Evolutionary conservation across 352 stramenopile genomes (phyloP), one percentile per base, ranked within the genome.

Genomic region (Phytophthora lateralis): DNA sequence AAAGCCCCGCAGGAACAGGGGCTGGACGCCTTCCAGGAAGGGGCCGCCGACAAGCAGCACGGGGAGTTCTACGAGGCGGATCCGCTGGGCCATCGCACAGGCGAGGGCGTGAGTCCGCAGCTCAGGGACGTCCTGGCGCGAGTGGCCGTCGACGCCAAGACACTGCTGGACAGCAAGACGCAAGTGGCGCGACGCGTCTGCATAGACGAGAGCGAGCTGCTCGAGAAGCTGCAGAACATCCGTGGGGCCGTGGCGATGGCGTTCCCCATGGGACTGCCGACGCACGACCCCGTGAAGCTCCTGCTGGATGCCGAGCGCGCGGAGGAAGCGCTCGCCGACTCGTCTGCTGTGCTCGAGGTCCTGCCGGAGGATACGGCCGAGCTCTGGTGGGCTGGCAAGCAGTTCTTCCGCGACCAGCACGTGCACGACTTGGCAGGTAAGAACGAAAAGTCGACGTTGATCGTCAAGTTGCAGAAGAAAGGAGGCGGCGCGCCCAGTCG

Each of bases 401-500:
- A 98, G 73, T 98, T 99, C 66, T 88, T 89, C 38, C 81, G 92
- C 12, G 92, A 97, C 53, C 82, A 98, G 69, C 66, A 78, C 30
- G 86, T 96, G 45, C 76, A 82, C 39, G 95, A 98, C 65, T 79
- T 97, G 30, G 78, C 97, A 14, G 96, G 96, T 6, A 95, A 91
- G 65, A 99, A 99, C 69, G 96, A 99, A 62, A 99, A 99, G 67
- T 96, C 93, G 41, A 97, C 93, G 69, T 63, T 95, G 2, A 79
- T 94, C 37, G 82, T 85, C 30, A 98, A 98, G 71, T 76, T 99
- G 43, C 90, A 98, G 68, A 88, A 85, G 35, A 89, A 94, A 63
- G 91, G 89, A 29, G 79, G 63, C 27, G 96, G 96, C 17, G 85
- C 96, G 53, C 97, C 96, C 0, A 78, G 78, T 34, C 82, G 83